Conservation (phyloP, 495 filamentous ascomycete species). For the Bathelium albidoporum region DNA sequence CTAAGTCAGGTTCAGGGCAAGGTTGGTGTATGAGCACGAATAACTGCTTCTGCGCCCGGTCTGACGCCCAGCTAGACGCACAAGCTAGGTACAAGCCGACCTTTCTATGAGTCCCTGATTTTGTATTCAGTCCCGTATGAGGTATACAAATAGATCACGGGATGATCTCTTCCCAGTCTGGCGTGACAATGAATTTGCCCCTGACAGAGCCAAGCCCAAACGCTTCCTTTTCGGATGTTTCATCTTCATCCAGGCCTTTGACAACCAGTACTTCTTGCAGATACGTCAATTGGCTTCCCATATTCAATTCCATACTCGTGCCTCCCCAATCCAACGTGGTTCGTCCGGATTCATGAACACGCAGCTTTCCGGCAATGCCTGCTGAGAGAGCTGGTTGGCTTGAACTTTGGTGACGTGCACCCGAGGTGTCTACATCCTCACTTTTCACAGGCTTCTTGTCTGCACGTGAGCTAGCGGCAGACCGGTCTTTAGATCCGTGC, state of each 20-base stretch:
- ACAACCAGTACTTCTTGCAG: conserved; percentile 25
- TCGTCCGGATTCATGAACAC: conserved; percentile 49
- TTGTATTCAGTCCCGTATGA: not conserved
- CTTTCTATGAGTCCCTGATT: no score
- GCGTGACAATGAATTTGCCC: conserved; percentile 48
- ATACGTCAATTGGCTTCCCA: conserved; percentile 21
- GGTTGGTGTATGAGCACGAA: no score
- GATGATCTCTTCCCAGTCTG: conserved; percentile 38
- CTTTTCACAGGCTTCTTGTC: conserved; percentile 14
- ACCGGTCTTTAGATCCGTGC: not conserved
- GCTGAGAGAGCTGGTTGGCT: conserved; percentile 19
- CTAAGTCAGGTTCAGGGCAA: no score
- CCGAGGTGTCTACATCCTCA: conserved; percentile 11
- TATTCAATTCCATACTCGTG: conserved; percentile 34
- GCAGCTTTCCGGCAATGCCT: conserved; percentile 49
- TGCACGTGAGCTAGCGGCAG: not conserved
- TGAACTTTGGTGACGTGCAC: conserved; percentile 3
- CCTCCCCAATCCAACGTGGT: conserved; percentile 54
- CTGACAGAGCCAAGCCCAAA: conserved; percentile 40
- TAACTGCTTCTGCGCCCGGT: no score
- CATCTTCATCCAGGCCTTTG: conserved; percentile 1
- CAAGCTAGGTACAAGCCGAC: no score
- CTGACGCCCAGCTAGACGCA: no score
- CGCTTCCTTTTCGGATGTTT: not conserved
- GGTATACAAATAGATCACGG: not conserved